A percentile compares a stretch with the other conserved stretches of the same genome.
phyloP scores from a whole-genome alignment of 768 basidiomycete genomes.

The Tephrocybe rancida region DNA sequence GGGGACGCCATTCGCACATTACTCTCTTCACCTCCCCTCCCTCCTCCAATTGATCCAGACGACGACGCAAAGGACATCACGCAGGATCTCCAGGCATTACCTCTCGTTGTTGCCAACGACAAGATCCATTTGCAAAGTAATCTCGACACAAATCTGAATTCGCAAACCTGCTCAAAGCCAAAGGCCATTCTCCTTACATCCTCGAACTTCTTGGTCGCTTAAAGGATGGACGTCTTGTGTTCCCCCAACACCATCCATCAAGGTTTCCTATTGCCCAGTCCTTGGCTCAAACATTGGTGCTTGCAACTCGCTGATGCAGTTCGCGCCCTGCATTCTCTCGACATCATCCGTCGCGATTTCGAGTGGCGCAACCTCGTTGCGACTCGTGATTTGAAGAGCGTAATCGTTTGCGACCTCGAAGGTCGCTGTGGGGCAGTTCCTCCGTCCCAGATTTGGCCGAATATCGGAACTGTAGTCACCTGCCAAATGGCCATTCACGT shows the following conservation, averaged over 20 bases:
- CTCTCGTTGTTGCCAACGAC: not conserved
- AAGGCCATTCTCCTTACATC: not conserved
- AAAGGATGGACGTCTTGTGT: slow-evolving; percentile 4
- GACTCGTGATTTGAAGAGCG: not conserved
- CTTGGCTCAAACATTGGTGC: not conserved
- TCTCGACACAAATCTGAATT: slow-evolving; percentile 1
- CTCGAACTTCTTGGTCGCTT: slow-evolving; percentile 6
- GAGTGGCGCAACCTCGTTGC: slow-evolving; percentile 1
- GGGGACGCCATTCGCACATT: not conserved
- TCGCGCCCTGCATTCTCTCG: slow-evolving; percentile 1
- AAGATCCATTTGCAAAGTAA: slow-evolving; percentile 1
- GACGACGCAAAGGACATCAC: not conserved
- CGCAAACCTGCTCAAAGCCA: slow-evolving; percentile 5
- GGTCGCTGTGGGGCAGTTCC: not conserved
- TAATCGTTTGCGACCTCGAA: slow-evolving; percentile 6
- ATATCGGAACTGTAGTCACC: not conserved
- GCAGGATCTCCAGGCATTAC: not conserved
- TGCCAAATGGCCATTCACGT: not conserved
- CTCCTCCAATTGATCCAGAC: not conserved
- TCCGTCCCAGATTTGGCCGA: not conserved
- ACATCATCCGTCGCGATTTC: slow-evolving; percentile 8
- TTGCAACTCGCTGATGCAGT: slow-evolving; percentile 6
- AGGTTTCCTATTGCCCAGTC: not conserved
- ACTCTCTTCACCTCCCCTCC: not conserved
- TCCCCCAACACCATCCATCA: not conserved